Conservation (phyloP, 176 grass and related monocot genomes). For the Musa troglodytarum region DNA sequence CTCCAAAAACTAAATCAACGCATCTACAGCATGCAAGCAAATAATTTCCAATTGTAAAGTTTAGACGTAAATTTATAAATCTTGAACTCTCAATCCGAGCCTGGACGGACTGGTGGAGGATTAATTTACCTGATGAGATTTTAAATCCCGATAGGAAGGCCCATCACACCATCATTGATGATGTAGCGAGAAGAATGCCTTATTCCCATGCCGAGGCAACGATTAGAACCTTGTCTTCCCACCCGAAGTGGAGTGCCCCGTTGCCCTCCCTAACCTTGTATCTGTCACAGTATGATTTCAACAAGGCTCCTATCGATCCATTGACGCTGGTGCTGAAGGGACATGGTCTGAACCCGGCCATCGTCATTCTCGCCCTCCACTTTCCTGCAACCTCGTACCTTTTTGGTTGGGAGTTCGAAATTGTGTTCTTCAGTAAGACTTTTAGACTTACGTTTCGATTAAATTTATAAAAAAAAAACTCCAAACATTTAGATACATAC, state of each 20-base stretch:
- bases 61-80: no score
- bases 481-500: neutral
- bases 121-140: no score
- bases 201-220: constrained; percentile 84
- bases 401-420: constrained; percentile 15
- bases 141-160: no score
- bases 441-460: neutral
- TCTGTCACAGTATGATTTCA: constrained; percentile 69
- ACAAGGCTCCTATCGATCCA: constrained; percentile 36
- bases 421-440: neutral
- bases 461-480: neutral
- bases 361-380: constrained; percentile 90
- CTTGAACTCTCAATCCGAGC: no score
- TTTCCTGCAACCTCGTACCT: constrained; percentile 94
- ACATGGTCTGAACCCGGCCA: constrained; percentile 70
- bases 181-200: neutral
- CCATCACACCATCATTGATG: no score
- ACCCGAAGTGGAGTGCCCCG: constrained; percentile 77
- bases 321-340: constrained; percentile 55
- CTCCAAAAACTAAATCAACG: no score
- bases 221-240: constrained; percentile 77
- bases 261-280: constrained; percentile 69
- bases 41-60: no score
- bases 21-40: no score
- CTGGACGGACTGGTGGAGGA: no score